phyloP scores from a whole-genome alignment of 2,329 filamentous ascomycete species.

The Atkinsonella hypoxylon region DNA sequence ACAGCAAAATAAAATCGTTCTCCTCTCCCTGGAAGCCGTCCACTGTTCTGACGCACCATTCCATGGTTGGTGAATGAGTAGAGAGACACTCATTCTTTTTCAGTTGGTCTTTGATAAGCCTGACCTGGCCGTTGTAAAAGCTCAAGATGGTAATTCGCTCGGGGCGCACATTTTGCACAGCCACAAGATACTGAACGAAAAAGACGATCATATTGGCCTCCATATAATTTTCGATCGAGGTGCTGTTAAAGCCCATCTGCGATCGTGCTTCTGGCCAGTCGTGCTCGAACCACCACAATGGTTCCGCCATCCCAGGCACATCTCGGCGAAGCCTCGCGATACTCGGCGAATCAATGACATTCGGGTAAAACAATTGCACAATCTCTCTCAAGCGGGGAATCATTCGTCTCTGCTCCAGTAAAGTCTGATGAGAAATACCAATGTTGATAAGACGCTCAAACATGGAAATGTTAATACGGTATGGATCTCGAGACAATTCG shows the following conservation, averaged over 20 bases:
- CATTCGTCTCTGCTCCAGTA: constrained; percentile 56
- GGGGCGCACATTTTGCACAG: constrained; percentile 39
- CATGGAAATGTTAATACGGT: constrained; percentile 59
- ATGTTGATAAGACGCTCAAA: constrained; percentile 69
- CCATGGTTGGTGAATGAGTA: constrained; percentile 15
- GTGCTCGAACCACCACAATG: constrained; percentile 34
- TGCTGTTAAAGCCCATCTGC: constrained; percentile 52
- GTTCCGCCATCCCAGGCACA: constrained; percentile 30
- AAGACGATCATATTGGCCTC: constrained; percentile 69
- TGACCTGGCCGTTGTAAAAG: constrained; percentile 78
- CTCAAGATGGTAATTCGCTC: constrained; percentile 67
- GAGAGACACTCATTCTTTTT: constrained; percentile 16
- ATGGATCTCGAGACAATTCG: constrained; percentile 47
- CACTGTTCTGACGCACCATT: constrained; percentile 59
- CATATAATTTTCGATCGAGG: constrained; percentile 48
- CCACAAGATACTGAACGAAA: constrained; percentile 58
- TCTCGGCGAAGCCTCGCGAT: constrained; percentile 20
- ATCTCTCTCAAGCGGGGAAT: constrained; percentile 31
- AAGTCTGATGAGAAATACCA: constrained; percentile 47
- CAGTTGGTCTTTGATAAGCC: constrained; percentile 43
- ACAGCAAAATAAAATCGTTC: constrained; percentile 72
- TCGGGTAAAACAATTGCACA: constrained; percentile 35
- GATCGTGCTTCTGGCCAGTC: constrained; percentile 28
- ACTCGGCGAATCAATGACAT: constrained; percentile 28
- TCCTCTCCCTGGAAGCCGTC: constrained; percentile 89